Percentiles rank a stretch among this genome's conserved stretches.
Conservation (phyloP, 129 eudicot genomes). For the Pittosporum tobira region DNA sequence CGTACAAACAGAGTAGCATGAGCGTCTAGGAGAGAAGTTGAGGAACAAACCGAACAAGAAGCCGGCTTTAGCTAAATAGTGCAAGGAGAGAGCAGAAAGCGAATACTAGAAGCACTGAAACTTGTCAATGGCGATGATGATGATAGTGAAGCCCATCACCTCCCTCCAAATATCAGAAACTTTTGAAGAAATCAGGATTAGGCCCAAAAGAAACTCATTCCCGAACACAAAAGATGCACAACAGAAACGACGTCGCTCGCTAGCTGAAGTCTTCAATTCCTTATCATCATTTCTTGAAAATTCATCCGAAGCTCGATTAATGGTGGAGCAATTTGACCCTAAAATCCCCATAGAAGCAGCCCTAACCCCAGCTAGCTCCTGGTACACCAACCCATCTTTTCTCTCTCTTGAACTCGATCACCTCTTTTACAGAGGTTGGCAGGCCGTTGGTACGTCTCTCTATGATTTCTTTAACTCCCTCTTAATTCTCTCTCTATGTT, state of each 20-base stretch:
- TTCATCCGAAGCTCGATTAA: slow-evolving; percentile 8
- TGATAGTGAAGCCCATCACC: not conserved
- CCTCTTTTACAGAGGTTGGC: slow-evolving; percentile 88
- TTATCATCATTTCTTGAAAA: not conserved
- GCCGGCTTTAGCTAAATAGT: too few relatives aligned
- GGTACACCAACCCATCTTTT: slow-evolving; percentile 67
- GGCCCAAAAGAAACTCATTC: not conserved
- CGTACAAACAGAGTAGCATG: too few relatives aligned
- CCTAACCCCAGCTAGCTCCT: slow-evolving; percentile 80
- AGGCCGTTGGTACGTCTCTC: slow-evolving; percentile 53
- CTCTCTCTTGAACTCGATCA: slow-evolving; percentile 53
- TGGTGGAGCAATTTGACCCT: slow-evolving; percentile 63
- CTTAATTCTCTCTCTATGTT: not conserved
- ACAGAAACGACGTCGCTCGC: not conserved
- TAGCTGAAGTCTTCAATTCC: not conserved
- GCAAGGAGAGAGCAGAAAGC: too few relatives aligned
- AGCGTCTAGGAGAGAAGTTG: too few relatives aligned
- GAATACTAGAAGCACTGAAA: too few relatives aligned
- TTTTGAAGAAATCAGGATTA: not conserved
- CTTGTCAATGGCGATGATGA: not conserved
- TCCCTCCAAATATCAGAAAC: not conserved
- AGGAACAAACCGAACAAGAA: too few relatives aligned
- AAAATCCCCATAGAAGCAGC: slow-evolving; percentile 70
- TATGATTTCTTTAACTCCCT: not conserved
- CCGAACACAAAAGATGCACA: too few relatives aligned